These are phyloP conservation scores for Monilinia laxa DNA, from an alignment of 2,329 filamentous ascomycete genomes.

Conservation along the genomic window DNA sequence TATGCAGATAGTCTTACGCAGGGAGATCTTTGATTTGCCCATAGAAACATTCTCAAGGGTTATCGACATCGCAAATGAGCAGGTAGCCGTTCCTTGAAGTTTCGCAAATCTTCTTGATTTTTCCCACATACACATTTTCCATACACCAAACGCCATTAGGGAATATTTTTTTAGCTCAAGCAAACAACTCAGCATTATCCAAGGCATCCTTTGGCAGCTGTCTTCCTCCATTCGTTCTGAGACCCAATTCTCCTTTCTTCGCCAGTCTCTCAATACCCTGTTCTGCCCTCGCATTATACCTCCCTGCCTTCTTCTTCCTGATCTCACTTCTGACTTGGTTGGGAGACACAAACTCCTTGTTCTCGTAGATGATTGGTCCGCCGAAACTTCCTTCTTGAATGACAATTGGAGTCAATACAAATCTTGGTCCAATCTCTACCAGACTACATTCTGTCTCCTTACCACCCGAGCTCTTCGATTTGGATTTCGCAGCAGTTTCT, in stretches of 20 bases:
- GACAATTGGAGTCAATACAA: constrained; percentile 90
- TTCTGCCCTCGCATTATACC: constrained; percentile 75
- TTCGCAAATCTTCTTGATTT: constrained; percentile 3
- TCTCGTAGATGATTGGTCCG: constrained; percentile 96
- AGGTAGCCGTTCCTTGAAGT: not conserved
- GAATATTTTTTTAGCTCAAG: constrained; percentile 46
- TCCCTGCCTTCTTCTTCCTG: constrained; percentile 70
- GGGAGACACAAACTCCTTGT: constrained; percentile 93
- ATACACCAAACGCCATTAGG: constrained; percentile 24
- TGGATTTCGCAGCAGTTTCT: constrained; percentile 43
- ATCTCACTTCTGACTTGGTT: constrained; percentile 90
- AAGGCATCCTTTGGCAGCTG: constrained; percentile 65
- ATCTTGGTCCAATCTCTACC: constrained; percentile 90
- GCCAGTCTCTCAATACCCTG: constrained; percentile 68
- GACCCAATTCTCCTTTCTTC: constrained; percentile 74
- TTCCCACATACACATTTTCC: constrained; percentile 16
- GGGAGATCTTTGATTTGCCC: not conserved
- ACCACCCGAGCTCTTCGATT: constrained; percentile 43
- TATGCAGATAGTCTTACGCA: not conserved
- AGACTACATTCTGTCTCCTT: constrained; percentile 76
- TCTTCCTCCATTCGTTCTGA: constrained; percentile 65
- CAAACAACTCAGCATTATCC: constrained; percentile 75
- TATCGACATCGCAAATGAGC: constrained; percentile 8
- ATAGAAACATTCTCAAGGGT: not conserved
- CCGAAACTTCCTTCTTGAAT: constrained; percentile 95